phyloP scores from a whole-genome alignment of 2,329 filamentous ascomycete species.

The Nigrospora osmanthi region DNA sequence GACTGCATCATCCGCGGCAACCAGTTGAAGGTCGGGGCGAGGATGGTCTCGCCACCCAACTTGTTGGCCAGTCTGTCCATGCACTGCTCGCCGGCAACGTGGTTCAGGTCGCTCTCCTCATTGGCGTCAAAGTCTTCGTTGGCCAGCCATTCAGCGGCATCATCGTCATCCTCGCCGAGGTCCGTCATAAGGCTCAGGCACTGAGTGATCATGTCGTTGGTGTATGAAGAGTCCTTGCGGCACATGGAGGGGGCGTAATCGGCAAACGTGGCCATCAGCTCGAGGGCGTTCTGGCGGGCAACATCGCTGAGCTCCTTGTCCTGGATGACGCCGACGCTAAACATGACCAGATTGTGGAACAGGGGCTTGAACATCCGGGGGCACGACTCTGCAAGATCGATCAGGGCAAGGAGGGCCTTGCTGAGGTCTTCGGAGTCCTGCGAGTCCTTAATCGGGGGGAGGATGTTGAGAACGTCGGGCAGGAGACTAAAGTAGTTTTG shows the following conservation, averaged over 20 bases:
- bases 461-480: constrained; percentile 86
- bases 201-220: constrained; percentile 95
- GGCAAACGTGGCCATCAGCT: constrained; percentile 96
- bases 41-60: constrained; percentile 84
- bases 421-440: constrained; percentile 87
- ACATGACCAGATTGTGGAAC: constrained; percentile 89
- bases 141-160: constrained; percentile 86
- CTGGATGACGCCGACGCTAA: constrained; percentile 87
- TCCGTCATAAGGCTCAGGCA: constrained; percentile 98
- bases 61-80: constrained; percentile 98
- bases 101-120: constrained; percentile 94
- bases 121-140: constrained; percentile 83
- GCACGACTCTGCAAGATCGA: constrained; percentile 88
- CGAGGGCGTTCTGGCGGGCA: constrained; percentile 87
- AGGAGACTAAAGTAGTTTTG: constrained; percentile 81
- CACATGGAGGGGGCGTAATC: constrained; percentile 93
- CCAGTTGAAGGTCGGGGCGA: constrained; percentile 94
- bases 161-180: constrained; percentile 87
- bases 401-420: constrained; percentile 81
- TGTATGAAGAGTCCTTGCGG: constrained; percentile 87
- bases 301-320: constrained; percentile 91
- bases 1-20: constrained; percentile 97
- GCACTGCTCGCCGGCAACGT: constrained; percentile 94
- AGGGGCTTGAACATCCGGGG: constrained; percentile 95
- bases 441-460: constrained; percentile 87